These are phyloP conservation scores for Pythium sp. DNA, from an alignment of 352 stramenopile genomes.

Conservation along the genomic window DNA sequence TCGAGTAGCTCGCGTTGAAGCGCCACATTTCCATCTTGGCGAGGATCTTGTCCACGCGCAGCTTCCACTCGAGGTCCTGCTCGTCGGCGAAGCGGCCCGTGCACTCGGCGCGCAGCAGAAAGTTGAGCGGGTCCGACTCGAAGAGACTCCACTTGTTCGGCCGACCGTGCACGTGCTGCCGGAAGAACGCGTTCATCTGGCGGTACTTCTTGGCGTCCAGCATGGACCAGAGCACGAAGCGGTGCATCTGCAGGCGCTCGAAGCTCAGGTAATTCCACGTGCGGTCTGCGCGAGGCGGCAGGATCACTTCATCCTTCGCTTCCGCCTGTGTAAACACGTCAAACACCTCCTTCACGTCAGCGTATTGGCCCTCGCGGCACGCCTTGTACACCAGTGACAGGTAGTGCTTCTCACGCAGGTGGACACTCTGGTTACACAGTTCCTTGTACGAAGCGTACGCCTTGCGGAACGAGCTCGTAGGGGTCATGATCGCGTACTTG, in stretches of 20 bases:
- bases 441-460: conserved; percentile 8
- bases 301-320: conserved; percentile 21
- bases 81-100: conserved; percentile 38
- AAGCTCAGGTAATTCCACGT: conserved; percentile 43
- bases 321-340: conserved; percentile 38
- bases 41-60: conserved; percentile 48
- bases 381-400: conserved; percentile 68
- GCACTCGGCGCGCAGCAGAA: conserved; percentile 63
- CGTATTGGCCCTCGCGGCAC: conserved; percentile 30
- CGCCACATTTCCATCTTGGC: conserved; percentile 32
- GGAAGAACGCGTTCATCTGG: conserved; percentile 41
- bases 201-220: conserved; percentile 29
- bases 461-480: not conserved
- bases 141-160: conserved; percentile 44
- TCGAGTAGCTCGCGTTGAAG: conserved; percentile 58
- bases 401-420: conserved; percentile 40
- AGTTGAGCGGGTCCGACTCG: conserved; percentile 66
- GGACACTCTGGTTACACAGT: conserved; percentile 17
- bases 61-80: conserved; percentile 24
- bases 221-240: conserved; percentile 65
- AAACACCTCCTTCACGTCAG: conserved; percentile 36
- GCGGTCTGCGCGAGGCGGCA: conserved; percentile 19
- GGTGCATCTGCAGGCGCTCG: conserved; percentile 54
- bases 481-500: conserved; percentile 9
- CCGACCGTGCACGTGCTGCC: conserved; percentile 35